phyloP scores from a whole-genome alignment of 2,329 filamentous ascomycete species.

The Pseudocercospora macadamiae region DNA sequence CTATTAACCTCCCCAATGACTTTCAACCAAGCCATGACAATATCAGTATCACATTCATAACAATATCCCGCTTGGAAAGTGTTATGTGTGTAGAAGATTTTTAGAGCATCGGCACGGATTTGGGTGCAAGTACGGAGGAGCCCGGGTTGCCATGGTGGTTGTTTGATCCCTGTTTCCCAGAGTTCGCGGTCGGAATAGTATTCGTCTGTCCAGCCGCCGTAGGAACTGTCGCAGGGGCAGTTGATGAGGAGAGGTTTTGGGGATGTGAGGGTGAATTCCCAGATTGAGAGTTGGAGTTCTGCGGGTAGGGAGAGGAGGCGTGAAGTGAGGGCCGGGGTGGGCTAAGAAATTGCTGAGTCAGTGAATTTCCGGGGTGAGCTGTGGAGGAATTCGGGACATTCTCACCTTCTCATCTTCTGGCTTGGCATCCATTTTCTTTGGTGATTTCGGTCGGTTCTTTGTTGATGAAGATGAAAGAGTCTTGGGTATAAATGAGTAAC shows the following conservation, averaged over 20 bases:
- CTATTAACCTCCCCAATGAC: constrained; percentile 25
- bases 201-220: constrained; percentile 18
- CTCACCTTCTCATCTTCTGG: not conserved
- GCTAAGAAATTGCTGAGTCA: not conserved
- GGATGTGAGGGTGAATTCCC: constrained; percentile 27
- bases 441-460: too few relatives aligned
- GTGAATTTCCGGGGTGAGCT: not conserved
- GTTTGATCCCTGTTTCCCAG: constrained; percentile 22
- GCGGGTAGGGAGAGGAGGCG: constrained; percentile 19
- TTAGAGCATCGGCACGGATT: constrained; percentile 27
- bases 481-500: too few relatives aligned
- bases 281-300: constrained; percentile 27
- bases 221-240: constrained; percentile 29
- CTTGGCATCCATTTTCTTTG: too few relatives aligned
- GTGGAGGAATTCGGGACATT: too few relatives aligned
- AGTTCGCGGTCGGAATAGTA: constrained; percentile 21
- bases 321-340: not conserved
- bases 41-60: constrained; percentile 21
- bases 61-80: constrained; percentile 29
- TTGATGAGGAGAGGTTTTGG: constrained; percentile 27
- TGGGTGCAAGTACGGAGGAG: constrained; percentile 24
- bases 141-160: constrained; percentile 26
- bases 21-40: constrained; percentile 22
- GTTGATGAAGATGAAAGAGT: not conserved
- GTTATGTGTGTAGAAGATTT: constrained; percentile 31